Percentiles rank a stretch among this genome's conserved stretches.
phyloP scores from a whole-genome alignment of 805 yeast species.

The Clavispora fructus region DNA sequence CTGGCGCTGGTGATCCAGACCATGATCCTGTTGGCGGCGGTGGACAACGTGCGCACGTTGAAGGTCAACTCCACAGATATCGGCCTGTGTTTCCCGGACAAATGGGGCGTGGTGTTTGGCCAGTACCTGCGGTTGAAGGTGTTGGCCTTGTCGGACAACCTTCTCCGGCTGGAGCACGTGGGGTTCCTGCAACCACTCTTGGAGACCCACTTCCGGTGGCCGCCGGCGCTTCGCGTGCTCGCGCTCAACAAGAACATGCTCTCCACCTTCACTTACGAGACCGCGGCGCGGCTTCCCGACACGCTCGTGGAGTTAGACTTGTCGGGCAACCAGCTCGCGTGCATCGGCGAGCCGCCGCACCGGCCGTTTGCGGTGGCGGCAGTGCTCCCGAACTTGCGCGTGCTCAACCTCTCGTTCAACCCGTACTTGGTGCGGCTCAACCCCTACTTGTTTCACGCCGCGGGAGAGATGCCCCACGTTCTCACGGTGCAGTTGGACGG shows the following conservation, averaged over 20 bases:
- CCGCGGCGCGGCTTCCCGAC: conserved; percentile 23
- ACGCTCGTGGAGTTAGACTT: conserved; percentile 21
- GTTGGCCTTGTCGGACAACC: conserved; percentile 25
- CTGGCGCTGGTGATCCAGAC: conserved; percentile 25
- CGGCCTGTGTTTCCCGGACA: conserved; percentile 24
- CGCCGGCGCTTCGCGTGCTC: conserved; percentile 19
- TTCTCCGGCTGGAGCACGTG: conserved; percentile 11
- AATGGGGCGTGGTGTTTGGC: conserved; percentile 28
- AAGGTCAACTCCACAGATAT: conserved; percentile 30
- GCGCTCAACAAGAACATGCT: conserved; percentile 24
- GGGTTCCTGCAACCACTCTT: conserved; percentile 4
- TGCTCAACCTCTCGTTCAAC: conserved; percentile 8
- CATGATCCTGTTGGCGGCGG: conserved; percentile 18
- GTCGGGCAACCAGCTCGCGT: conserved; percentile 13
- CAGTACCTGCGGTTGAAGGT: conserved; percentile 17
- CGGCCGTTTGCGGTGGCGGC: conserved; percentile 2
- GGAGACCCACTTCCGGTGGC: conserved; percentile 19
- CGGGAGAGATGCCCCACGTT: background rate
- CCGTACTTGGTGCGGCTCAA: conserved; percentile 5
- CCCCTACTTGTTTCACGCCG: conserved; percentile 1
- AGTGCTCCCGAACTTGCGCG: conserved; percentile 9
- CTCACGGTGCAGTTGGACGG: conserved; percentile 5
- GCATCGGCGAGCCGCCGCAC: conserved; percentile 8
- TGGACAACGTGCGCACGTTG: conserved; percentile 17
- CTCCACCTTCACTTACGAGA: conserved; percentile 12